Conservation (phyloP, 148 eudicot species). For the Selenicereus undatus region DNA sequence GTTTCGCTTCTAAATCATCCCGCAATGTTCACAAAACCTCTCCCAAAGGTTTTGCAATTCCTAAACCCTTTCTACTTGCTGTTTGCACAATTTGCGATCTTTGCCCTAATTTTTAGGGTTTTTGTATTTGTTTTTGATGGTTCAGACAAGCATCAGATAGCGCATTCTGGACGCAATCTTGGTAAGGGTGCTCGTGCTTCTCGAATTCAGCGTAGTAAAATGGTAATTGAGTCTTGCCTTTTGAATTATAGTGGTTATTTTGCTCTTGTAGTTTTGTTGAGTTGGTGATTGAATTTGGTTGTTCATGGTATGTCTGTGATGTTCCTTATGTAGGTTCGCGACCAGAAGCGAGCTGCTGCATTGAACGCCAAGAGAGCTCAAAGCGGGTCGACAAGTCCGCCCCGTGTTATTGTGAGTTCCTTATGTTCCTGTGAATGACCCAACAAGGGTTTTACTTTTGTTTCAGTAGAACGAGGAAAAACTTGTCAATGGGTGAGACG, state of each 20-base stretch:
- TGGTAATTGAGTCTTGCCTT: conserved; percentile 40
- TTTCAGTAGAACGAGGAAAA: not conserved
- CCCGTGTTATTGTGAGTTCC: conserved; percentile 75
- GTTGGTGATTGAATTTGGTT: not conserved
- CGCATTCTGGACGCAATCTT: conserved; percentile 53
- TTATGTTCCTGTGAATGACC: not conserved
- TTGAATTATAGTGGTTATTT: not conserved
- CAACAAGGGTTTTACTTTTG: not conserved
- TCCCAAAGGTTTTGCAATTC: conserved; percentile 43
- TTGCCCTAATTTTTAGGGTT: not conserved
- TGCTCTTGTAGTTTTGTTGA: not conserved
- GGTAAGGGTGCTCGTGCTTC: conserved; percentile 71
- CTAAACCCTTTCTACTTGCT: not conserved
- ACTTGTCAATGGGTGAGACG: not conserved
- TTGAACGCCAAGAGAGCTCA: conserved; percentile 74
- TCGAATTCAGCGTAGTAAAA: conserved; percentile 72
- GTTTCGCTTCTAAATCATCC: conserved; percentile 85
- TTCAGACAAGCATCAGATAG: conserved; percentile 56
- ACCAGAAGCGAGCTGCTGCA: conserved; percentile 63
- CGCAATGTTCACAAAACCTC: conserved; percentile 74
- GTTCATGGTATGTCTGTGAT: not conserved
- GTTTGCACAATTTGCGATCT: not conserved
- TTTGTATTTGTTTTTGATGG: not conserved
- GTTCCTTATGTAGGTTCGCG: conserved; percentile 47
- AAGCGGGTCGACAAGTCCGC: conserved; percentile 67